Percentiles rank a stretch among this genome's conserved stretches.
Conservation (phyloP, 139 green algal genomes). For the Chlorella sorokiniana region DNA sequence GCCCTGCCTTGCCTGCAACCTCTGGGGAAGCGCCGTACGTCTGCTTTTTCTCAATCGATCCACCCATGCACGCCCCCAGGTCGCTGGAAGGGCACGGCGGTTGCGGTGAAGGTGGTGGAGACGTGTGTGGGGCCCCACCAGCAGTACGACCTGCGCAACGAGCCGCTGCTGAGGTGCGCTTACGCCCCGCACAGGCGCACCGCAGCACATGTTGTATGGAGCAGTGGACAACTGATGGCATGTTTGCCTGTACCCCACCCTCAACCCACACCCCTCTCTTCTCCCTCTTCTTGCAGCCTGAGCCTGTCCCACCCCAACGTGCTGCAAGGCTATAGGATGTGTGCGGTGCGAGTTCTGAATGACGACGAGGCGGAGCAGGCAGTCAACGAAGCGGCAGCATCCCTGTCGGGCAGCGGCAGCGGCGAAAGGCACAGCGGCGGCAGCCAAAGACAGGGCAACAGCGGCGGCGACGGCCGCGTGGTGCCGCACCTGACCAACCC, state of each 20-base stretch:
- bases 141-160: background rate
- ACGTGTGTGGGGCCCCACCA: background rate
- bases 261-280: background rate
- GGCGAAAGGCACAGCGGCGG: background rate
- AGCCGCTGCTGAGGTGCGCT: background rate
- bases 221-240: too few species aligned
- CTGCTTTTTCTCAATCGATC: too few species aligned
- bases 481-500: background rate
- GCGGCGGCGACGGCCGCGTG: background rate
- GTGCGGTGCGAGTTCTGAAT: background rate
- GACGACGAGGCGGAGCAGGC: background rate
- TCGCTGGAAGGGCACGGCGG: background rate
- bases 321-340: background rate
- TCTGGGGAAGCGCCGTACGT: too few species aligned
- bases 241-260: background rate
- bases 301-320: constrained; percentile 8
- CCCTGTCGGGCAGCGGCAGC: background rate
- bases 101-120: constrained; percentile 1
- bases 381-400: background rate
- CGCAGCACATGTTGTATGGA: background rate
- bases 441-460: background rate
- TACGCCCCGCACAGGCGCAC: background rate
- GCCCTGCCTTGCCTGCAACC: too few species aligned
- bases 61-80: background rate
- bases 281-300: background rate